Evolutionary conservation across 805 yeast species (phyloP), one percentile per base, ranked within the genome.

Genomic region (Candida insectorum): DNA sequence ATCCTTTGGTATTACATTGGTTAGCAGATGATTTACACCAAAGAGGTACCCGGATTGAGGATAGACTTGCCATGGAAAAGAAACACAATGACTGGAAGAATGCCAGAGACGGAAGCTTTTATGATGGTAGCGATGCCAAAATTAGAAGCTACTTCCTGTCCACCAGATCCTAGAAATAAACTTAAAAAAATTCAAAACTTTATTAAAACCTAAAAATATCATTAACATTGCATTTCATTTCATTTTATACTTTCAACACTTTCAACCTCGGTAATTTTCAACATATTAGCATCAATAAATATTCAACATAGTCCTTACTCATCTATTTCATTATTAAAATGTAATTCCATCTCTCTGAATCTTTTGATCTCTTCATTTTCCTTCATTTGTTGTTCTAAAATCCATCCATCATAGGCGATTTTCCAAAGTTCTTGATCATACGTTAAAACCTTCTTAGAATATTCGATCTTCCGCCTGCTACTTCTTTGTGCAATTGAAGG

Each of bases 1-100:
- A 85, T 52, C 94, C 94, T 3, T 56, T 85, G 33, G 89, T 88
- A 0, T 57, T 81, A 37, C 60, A 69, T 24, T 85, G 94, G 94
- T 60, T 85, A 16, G 45, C 59, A 16, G 54, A 60, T 2, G 86
- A 80, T 47, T 67, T 72, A 44, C 56, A 49, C 32, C 60, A 54
- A 40, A 65, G 85, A 39, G 91, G 84, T 17, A 65, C 64, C 18
- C 64, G 80, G 41, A 73, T 62, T 5, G 76, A 73, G 14, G 69
- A 65, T 28, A 54, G 56, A 47, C 30, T 34, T 14, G 49, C 67
- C 51, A 49, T 62, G 55, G 45, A 52, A 44, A 22, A 68, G 68
- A 49, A 74, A 69, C 36, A 71, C 54, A 45, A 79, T 73, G 81
- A 77, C 60, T 45, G 87, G 84, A 31, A 62, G 68, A 44, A 69